phyloP scores from a whole-genome alignment of 2,329 filamentous ascomycete species.

The Aspergillus caelatus region DNA sequence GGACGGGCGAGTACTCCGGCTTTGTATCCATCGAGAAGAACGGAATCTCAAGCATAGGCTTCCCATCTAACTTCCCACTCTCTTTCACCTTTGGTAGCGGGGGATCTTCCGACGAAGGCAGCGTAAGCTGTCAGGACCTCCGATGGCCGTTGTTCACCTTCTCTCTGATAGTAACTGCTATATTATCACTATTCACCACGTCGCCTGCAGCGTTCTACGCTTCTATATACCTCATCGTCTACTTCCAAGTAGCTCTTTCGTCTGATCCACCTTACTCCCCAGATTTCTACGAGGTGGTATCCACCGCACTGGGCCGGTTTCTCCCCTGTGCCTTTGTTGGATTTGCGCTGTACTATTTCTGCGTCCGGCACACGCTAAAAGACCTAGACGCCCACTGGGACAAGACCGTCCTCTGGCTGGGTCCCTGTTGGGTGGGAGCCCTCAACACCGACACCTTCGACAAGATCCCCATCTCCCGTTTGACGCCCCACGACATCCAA shows the following conservation, averaged over 20 bases:
- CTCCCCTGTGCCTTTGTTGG: constrained; percentile 62
- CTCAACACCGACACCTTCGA: constrained; percentile 67
- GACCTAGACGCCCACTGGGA: constrained; percentile 60
- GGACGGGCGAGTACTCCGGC: constrained; percentile 53
- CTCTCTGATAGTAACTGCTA: constrained; percentile 56
- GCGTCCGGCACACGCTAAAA: constrained; percentile 51
- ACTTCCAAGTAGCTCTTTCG: constrained; percentile 63
- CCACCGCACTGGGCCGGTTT: constrained; percentile 59
- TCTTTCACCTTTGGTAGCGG: constrained; percentile 57
- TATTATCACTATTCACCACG: constrained; percentile 60
- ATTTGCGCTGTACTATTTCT: constrained; percentile 59
- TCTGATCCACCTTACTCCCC: constrained; percentile 61
- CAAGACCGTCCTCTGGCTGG: constrained; percentile 64
- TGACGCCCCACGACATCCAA: constrained; percentile 63
- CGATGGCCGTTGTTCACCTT: constrained; percentile 62
- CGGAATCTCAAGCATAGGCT: constrained; percentile 56
- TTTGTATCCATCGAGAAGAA: constrained; percentile 52
- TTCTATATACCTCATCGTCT: constrained; percentile 58
- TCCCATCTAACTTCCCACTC: constrained; percentile 60
- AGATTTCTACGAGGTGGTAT: constrained; percentile 58
- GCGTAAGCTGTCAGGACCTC: constrained; percentile 54
- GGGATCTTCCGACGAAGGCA: constrained; percentile 18
- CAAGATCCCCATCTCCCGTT: constrained; percentile 62
- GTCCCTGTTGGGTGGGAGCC: constrained; percentile 62
- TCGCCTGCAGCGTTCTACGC: constrained; percentile 60